Evolutionary conservation across 208 protist species (phyloP).

Genomic region (Crithidia thermophila): DNA sequence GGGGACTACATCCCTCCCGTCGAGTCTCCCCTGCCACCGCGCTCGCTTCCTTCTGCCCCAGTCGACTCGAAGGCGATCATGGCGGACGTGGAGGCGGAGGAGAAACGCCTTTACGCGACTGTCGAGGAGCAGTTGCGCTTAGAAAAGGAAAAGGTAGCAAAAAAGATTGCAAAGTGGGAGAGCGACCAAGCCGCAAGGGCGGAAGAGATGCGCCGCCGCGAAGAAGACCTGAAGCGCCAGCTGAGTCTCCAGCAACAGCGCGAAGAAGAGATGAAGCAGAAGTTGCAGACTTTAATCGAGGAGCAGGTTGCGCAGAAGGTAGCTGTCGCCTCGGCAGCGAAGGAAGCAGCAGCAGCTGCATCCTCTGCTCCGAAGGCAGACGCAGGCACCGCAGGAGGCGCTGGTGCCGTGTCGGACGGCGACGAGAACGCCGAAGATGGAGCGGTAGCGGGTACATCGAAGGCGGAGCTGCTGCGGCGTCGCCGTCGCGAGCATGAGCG

Average conservation of each 20-base stretch:
- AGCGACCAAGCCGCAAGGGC: constrained; percentile 43
- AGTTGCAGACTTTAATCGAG: constrained; percentile 38
- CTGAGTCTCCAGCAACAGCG: constrained; percentile 38
- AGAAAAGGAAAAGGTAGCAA: constrained; percentile 39
- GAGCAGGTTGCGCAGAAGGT: constrained; percentile 36
- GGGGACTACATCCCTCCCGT: constrained; percentile 52
- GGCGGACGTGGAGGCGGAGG: constrained; percentile 26
- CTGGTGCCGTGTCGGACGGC: neutral
- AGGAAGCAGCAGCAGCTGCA: constrained; percentile 2
- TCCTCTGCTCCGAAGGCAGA: neutral
- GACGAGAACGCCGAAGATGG: constrained; percentile 4
- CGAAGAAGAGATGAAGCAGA: constrained; percentile 42
- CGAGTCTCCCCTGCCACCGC: constrained; percentile 8
- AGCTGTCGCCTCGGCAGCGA: constrained; percentile 17
- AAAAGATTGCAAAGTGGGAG: constrained; percentile 41
- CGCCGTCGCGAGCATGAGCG: constrained; percentile 76
- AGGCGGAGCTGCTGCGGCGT: constrained; percentile 57
- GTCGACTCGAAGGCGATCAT: constrained; percentile 16
- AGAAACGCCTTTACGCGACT: constrained; percentile 20
- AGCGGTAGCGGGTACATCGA: neutral
- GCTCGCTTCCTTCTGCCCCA: neutral
- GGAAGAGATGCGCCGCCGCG: constrained; percentile 36
- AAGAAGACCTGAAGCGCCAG: constrained; percentile 40
- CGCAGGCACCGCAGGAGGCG: constrained; percentile 12
- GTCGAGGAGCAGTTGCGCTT: constrained; percentile 30